These are phyloP conservation scores for Ceratopteris richardii DNA, from an alignment of 75 land plant genomes.

Conservation along the genomic window DNA sequence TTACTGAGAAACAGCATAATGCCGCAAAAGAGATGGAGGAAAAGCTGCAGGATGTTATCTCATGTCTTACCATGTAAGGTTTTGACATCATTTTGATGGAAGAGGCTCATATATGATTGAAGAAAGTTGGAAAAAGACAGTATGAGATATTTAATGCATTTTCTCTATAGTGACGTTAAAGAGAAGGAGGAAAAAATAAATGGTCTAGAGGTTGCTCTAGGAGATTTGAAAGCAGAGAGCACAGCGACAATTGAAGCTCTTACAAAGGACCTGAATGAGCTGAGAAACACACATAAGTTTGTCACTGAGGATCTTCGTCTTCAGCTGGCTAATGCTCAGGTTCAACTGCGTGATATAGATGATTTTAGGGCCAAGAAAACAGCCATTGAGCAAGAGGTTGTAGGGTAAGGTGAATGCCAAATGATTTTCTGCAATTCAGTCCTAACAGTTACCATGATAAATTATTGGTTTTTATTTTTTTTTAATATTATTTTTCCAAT, in stretches of 20 bases:
- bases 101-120: not conserved
- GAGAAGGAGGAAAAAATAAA: slow-evolving; percentile 6
- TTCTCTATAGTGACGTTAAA: slow-evolving; percentile 16
- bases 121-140: not conserved
- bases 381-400: slow-evolving; percentile 18
- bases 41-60: slow-evolving; percentile 13
- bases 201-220: slow-evolving; percentile 8
- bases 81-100: not conserved
- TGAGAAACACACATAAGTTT: slow-evolving; percentile 7
- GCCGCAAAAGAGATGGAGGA: slow-evolving; percentile 11
- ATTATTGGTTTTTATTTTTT: not conserved
- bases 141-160: not conserved
- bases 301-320: slow-evolving; percentile 15
- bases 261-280: slow-evolving; percentile 11
- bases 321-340: slow-evolving; percentile 25
- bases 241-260: slow-evolving; percentile 8
- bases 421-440: too few relatives aligned
- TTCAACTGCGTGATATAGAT: slow-evolving; percentile 20
- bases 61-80: slow-evolving; percentile 13
- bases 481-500: not conserved
- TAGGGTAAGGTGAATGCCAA: slow-evolving; percentile 9
- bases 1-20: slow-evolving; percentile 2
- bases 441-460: too few relatives aligned
- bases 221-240: slow-evolving; percentile 11
- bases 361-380: slow-evolving; percentile 18